Evolutionary conservation across 495 filamentous ascomycete species (phyloP), one percentile per base, ranked within the genome.

Genomic region (Xylaria telfairii): DNA sequence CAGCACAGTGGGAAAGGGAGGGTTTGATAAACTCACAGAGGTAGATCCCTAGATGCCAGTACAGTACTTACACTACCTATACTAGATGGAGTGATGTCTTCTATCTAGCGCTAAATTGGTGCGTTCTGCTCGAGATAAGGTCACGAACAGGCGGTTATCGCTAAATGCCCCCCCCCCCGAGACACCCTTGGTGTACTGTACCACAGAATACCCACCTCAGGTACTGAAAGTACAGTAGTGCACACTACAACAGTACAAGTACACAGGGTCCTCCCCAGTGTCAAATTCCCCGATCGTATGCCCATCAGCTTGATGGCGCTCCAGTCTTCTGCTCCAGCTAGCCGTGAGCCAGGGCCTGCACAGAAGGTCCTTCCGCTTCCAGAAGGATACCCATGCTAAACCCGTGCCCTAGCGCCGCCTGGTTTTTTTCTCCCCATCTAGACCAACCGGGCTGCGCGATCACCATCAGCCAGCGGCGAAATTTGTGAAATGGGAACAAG

Each of bases 311-410:
- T 7, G 19, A 37, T 39, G 30, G 24, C 37, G 37, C 21, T 66
- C 64, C 64, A 54, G n/a, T n/a, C n/a, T n/a, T n/a, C n/a, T 28
- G 19, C 64, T 1, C 34, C 64, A 19, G 46, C 10, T 65, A 53
- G 63, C 46, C 30, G n/a, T 5, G 24, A 24, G 17, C 15, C 28
- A 15, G 44, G 51, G 24, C 65, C 65, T 9, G 19, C 42, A 46
- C 37, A 28, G 19, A 56, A 64, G 19, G 67, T 69, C 76, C 76
- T 78, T 78, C 76, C 76, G 57, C 65, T 77, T 78, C 76, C 67
- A 78, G 76, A 75, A 75, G 44, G 49, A 64, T 67, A 73, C 72
- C 67, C 72, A 72, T 71, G 59, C 76, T 57, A 47, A 63, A 69
- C 71, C 67, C 71, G 67, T 70, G 49, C 68, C 68, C 47, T 76